Evolutionary conservation across 768 basidiomycete species (phyloP).

Genomic region (Hypholoma fasciculare): DNA sequence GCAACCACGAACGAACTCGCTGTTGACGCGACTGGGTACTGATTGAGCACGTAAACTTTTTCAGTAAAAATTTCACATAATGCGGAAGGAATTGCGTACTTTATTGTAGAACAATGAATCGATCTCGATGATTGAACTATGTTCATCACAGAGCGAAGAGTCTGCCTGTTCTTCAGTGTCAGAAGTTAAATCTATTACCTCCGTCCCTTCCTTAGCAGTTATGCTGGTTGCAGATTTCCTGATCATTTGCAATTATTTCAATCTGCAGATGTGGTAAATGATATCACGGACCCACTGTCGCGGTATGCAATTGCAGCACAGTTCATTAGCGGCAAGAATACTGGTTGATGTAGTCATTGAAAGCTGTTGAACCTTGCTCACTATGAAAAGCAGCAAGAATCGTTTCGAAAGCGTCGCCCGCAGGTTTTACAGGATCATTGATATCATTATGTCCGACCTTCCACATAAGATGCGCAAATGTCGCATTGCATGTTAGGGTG

Average conservation of each 20-base stretch:
- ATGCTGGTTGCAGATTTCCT: not conserved
- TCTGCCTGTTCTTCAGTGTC: no score
- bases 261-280: not conserved
- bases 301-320: conserved; percentile 27
- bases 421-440: conserved; percentile 29
- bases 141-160: no score
- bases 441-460: conserved; percentile 29
- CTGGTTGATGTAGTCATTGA: conserved; percentile 37
- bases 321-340: conserved; percentile 35
- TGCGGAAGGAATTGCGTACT: no score
- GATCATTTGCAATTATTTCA: not conserved
- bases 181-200: no score
- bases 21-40: no score
- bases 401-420: conserved; percentile 48
- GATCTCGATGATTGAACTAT: no score
- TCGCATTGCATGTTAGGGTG: conserved; percentile 32
- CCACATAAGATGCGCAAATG: conserved; percentile 37
- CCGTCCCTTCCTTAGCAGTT: no score
- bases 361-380: conserved; percentile 36
- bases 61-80: no score
- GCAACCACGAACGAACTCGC: no score
- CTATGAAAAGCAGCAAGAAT: conserved; percentile 43
- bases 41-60: no score
- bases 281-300: conserved; percentile 8
- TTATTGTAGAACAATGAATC: no score